Base-by-base conservation (phyloP, 2,329 filamentous ascomycete genomes). In the Myriosclerotinia scirpicola region DNA sequence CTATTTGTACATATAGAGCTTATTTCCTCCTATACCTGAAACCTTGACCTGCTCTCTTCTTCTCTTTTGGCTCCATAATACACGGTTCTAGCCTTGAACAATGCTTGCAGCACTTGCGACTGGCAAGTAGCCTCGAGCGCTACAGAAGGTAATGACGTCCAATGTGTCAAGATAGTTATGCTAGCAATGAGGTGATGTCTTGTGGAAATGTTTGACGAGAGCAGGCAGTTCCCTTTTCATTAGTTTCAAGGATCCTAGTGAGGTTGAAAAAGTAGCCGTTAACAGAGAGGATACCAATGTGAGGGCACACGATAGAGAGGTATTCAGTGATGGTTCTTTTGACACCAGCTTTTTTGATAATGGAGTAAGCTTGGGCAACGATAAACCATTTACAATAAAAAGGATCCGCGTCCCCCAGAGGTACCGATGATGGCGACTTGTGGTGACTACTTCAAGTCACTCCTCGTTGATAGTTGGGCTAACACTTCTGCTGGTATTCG, bases 321-420 rank as follows among this genome's bases (percentile, higher is more conserved):
- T 67, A 74, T 30, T 44, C 22, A 40, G 66, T 54, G n/a, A 72
- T 68, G 42, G 65, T 54, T 54, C 54, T 62, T 44, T 71, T 74
- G 12, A 67, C 67, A 38, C 68, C 64, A 17, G 56, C 30, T 50
- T 73, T 70, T 48, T 71, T 69, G 15, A 73, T 72, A 22, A 55
- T 61, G n/a, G 71, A 70, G 60, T 71, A 73, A 9, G 70, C 67
- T 17, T 65, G 66, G 6, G 73, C 72, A 50, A 73, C 34, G 5
- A 72, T 70, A 7, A 66, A 42, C 70, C 71, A 74, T 58, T 71
- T 73, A 15, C 68, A 69, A 30, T 71, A 68, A 65, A 73, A 73
- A 11, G 69, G 70, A 56, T 72, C 71, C 71, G 6, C 64, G 15
- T 40, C 70, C 58, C 70, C 71, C 73, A 38, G 73, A 58, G 4